Base-by-base conservation (phyloP, 805 yeast species). In the Saturnispora besseyi region DNA sequence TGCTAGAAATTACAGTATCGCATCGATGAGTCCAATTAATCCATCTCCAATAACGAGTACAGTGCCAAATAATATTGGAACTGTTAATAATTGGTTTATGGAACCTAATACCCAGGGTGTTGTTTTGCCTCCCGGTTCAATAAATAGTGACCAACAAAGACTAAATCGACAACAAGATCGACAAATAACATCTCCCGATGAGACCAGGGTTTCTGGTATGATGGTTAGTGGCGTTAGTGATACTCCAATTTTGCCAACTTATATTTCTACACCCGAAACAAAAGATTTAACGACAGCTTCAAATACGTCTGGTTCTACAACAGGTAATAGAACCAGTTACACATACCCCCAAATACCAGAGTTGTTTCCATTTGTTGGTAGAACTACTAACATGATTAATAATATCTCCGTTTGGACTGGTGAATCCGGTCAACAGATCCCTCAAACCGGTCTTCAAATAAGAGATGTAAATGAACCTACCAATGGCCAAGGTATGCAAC, bases 391-490 rank as follows among this genome's bases (percentile, higher is more conserved):
- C 31, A 79, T 79, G 84, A 79, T 79, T 57, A 77, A 70, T 57
- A 77, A 78, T 56, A 79, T 79, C 34, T 76, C 81, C 0, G 75
- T 74, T 1, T 79, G 84, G 84, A 78, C 82, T 0, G 77, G 74
- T 18, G 74, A 71, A 51, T 63, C 69, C 32, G 74, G 73, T 33
- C 73, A 68, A 50, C 71, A 67, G 52, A 62, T 67, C 21, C 70
- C 68, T 12, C 68, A 65, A 49, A 63, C 68, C 3, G 69, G 71
- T 2, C 53, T 65, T 30, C 60, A 59, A 13, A 60, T 59, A 57
- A 53, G 62, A 24, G 62, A 61, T 15, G 34, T 29, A 38, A 38
- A 38, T n/a, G 42, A 24, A 12, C 24, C 18, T 32, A 12, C 38
- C 4, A 32, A 33, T 32, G 15, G n/a, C 26, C 46, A 44, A 15